Base-by-base conservation (phyloP, 768 basidiomycete species). In the Serendipita sp. region DNA sequence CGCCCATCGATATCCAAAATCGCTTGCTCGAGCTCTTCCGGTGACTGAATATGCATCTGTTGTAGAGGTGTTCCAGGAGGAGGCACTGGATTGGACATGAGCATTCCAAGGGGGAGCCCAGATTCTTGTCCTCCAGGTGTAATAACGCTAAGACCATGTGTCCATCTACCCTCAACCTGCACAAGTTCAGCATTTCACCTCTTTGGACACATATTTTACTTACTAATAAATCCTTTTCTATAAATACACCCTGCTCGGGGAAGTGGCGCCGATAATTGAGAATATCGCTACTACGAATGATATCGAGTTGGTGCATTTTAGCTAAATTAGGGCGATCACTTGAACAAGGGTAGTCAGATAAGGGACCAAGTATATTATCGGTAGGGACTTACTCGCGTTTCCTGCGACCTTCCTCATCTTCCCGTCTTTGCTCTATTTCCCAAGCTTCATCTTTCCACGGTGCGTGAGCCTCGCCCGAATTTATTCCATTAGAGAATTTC, bases 361-460 rank as follows among this genome's bases (percentile, higher is more conserved):
- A 18, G n/a, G 45, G 3, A 27, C 60, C 33, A 55, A 16, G 37
- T 37, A 34, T 46, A 67, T 45, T 33, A 29, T 76, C 76, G 44
- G 75, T 75, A 43, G 68, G 69, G 15, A 68, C 67, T 18, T 29
- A 48, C 55, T 34, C 65, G 64, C 50, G 62, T 50, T 44, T 43
- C 67, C 55, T 63, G 65, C 37, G 29, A 62, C 69, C 68, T 48
- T 65, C 64, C 27, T 44, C 48, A 44, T 62, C 36, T n/a, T 66
- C 23, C 23, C 23, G 27, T 44, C 64, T 48, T 63, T 82, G 78
- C 3, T 79, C 77, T 44, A 70, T 71, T 55, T 77, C 77, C 83
- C 83, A 85, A 37, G 75, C 76, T 37, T 84, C 80, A 68, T 85
- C 83, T 68, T 85, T 85, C 82, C 82, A 84, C 44, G 80, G 76